Evolutionary conservation across 176 grass and related monocot species (phyloP).

Genomic region (Areca catechu): DNA sequence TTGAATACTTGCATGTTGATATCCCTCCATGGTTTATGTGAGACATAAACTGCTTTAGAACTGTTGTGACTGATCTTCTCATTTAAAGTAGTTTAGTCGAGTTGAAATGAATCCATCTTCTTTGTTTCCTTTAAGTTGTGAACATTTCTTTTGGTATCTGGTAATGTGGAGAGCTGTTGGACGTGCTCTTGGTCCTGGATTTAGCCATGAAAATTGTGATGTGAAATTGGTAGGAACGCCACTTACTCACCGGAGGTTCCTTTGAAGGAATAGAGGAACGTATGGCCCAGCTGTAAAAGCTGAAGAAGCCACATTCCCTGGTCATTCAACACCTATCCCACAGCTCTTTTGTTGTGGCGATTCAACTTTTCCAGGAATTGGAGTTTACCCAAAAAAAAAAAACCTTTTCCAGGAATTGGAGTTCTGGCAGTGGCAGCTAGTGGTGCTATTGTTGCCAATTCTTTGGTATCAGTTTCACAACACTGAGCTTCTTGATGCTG

Average conservation of each 20-base stretch:
- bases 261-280: conserved; percentile 77
- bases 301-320: conserved; percentile 77
- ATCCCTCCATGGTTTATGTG: too few species aligned
- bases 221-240: conserved; percentile 82
- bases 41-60: too few species aligned
- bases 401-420: conserved; percentile 91
- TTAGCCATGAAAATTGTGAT: conserved; percentile 65
- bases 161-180: conserved; percentile 95
- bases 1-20: too few species aligned
- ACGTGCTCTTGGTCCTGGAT: conserved; percentile 62
- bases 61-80: too few species aligned
- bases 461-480: conserved; percentile 58
- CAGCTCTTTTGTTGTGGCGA: conserved; percentile 94
- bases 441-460: conserved; percentile 90
- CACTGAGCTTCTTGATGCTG: conserved; percentile 89
- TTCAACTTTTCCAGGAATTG: conserved; percentile 90
- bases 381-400: too few species aligned
- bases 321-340: conserved; percentile 71
- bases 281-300: conserved; percentile 96
- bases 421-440: conserved; percentile 85
- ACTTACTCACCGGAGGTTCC: conserved; percentile 72
- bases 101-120: neutral
- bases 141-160: conserved; percentile 28
- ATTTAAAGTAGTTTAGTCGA: too few species aligned
- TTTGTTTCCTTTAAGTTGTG: conserved; percentile 3